Evolutionary conservation across 176 grass and related monocot species (phyloP).

Genomic region (Cenchrus purpureus): DNA sequence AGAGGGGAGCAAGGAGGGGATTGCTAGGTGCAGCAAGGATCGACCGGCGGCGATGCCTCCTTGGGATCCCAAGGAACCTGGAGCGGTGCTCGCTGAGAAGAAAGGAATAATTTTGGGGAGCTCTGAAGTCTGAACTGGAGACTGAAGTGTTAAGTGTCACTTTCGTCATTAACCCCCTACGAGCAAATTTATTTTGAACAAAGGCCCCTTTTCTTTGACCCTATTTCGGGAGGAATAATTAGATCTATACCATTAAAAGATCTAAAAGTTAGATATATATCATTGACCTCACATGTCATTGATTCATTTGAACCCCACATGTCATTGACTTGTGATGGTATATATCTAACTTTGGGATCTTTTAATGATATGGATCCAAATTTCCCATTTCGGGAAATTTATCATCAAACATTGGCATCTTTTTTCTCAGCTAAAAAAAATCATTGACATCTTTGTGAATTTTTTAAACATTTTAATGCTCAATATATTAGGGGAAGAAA

Average conservation of each 20-base stretch:
- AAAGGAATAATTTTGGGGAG: conserved; percentile 34
- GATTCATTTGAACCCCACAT: too few relatives aligned
- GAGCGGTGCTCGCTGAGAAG: conserved; percentile 20
- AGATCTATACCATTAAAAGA: too few relatives aligned
- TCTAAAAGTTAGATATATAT: too few relatives aligned
- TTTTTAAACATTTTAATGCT: neutral
- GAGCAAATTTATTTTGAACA: neutral
- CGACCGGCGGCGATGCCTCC: conserved; percentile 26
- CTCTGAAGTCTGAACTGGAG: conserved; percentile 18
- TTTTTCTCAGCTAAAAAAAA: neutral
- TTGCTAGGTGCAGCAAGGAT: neutral
- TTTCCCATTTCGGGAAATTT: neutral
- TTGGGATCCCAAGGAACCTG: conserved; percentile 41
- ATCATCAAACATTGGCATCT: neutral
- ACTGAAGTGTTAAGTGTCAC: neutral
- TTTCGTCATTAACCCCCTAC: conserved; percentile 8
- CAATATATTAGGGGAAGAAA: neutral
- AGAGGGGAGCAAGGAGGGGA: conserved; percentile 22
- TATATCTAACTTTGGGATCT: too few relatives aligned
- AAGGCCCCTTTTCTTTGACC: neutral
- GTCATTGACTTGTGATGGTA: too few relatives aligned
- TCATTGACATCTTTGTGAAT: neutral
- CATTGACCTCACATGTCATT: too few relatives aligned
- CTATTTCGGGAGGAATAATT: neutral
- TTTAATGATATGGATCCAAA: too few relatives aligned